Evolutionary conservation across 2,329 filamentous ascomycete species (phyloP), one percentile per base, ranked within the genome.

Genomic region (Claviceps cyperi): DNA sequence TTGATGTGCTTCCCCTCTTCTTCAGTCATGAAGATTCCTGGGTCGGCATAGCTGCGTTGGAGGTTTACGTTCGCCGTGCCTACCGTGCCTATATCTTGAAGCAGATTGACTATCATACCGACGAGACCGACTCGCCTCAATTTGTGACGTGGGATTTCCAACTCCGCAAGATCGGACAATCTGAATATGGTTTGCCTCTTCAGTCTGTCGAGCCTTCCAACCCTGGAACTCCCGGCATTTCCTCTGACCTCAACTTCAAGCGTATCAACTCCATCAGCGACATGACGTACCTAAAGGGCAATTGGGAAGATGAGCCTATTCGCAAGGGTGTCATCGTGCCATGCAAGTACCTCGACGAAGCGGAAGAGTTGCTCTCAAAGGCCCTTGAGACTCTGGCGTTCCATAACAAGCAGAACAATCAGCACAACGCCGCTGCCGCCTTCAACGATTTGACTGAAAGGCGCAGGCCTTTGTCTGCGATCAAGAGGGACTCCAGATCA

Each of bases 121-220:
- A 84, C 50, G 88, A 94, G 59, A 74, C 67, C 9, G 75, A 77
- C 9, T 66, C 64, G 22, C 77, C 85, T 22, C 81, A 84, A 9
- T 95, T 86, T 62, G 73, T 97, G 40, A 88, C 89, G 11, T 98
- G 92, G 92, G 91, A 97, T 69, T 98, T 98, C 66, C 77, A 88
- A 51, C 81, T 98, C 52, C 83, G 90, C 64, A 97, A 95, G 76
- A 83, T 95, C 58, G 91, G 89, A 36, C 84, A 94, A 64, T 82
- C 86, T 14, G 92, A 97, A 65, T 94, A 91, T 57, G 90, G 90
- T 36, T 74, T 94, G 54, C 83, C 88, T 9, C 66, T 90, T 14
- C 79, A 83, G 62, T 89, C 88, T 2, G 84, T 84, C 15, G 84
- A 84, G 55, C 86, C 91, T 35, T 94, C 89, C 9, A 84, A 86